Percentiles rank a stretch among this genome's conserved stretches.
Conservation (phyloP, 225 moss, liverwort and hornwort species). For the Ulota crispa region DNA sequence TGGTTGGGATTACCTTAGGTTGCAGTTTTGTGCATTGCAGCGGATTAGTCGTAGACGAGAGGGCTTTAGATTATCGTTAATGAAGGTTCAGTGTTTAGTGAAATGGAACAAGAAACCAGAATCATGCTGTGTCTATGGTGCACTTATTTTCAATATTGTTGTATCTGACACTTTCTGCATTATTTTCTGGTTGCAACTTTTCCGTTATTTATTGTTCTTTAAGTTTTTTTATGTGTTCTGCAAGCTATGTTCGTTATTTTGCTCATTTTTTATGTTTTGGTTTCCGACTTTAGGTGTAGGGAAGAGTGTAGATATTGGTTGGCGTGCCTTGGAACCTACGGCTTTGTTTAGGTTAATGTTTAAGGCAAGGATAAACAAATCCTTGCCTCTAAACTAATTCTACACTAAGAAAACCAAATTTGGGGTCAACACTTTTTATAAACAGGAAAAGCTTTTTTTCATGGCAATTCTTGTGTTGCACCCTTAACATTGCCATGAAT, state of each 20-base stretch:
- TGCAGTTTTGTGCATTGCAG: slow-evolving; percentile 28
- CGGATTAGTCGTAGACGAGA: slow-evolving; percentile 34
- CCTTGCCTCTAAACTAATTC: neutral
- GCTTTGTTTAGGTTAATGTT: neutral
- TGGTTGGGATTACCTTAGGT: slow-evolving; percentile 18
- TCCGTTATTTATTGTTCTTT: neutral
- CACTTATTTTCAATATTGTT: neutral
- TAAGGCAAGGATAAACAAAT: neutral
- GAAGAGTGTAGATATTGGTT: neutral
- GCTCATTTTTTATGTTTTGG: neutral
- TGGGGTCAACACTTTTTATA: neutral
- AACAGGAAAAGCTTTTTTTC: neutral
- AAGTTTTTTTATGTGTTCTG: neutral
- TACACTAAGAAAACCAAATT: neutral
- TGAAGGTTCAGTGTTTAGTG: neutral
- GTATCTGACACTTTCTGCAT: neutral
- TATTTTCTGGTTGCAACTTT: neutral
- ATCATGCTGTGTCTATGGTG: neutral
- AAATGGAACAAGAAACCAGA: neutral
- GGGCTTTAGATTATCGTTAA: slow-evolving; percentile 12
- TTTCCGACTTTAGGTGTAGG: neutral
- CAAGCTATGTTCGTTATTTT: neutral
- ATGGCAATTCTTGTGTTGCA: neutral
- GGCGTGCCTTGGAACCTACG: neutral
- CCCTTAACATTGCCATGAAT: neutral